Base-by-base conservation (phyloP, 2,329 filamentous ascomycete genomes). In the Fusarium aywerte region DNA sequence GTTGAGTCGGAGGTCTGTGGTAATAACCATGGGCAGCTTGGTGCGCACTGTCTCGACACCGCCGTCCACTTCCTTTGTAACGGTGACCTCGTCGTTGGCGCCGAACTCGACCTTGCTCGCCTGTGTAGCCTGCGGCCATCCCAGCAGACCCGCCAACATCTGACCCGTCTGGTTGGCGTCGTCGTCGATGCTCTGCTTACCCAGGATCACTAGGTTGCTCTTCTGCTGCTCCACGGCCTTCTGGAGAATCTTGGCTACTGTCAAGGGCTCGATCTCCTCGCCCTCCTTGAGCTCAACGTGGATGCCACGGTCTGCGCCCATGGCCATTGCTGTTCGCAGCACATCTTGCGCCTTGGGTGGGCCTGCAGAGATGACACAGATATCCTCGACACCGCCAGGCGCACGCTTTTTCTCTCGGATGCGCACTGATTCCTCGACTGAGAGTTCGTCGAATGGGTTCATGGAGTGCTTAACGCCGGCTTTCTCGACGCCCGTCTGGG, bases 381-480 rank as follows among this genome's bases (percentile, higher is more conserved):
- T 98, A 79, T 97, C 93, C 72, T 93, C 90, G 65, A 99, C 94
- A 74, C 90, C 90, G 68, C 87, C 84, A 18, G 89, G 86, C 18
- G 88, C 88, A 56, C 81, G 80, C 80, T 92, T 91, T 84, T 92
- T 91, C 80, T 98, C 95, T 79, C 96, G 94, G 77, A 99, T 91
- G 38, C 92, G 93, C 50, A 97, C 92, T 50, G 94, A 92, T 83
- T 98, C 96, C 82, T 99, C 96, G 79, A 99, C 89, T 40, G 93
- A 96, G 76, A 99, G 92, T 80, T 99, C 96, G 84, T 99, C 96
- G 82, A 99, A 99, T 20, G 96, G 96, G 85, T 98, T 99, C 88
- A 99, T 95, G 78, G 90, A 94, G 86, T 98, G 95, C 82, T 98
- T 98, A 76, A 98, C 93, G 72, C 92, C 92, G 68, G 90, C 86